These are phyloP conservation scores for Barbatosphaeria neglecta DNA, from an alignment of 495 filamentous ascomycete genomes.

Conservation along the genomic window DNA sequence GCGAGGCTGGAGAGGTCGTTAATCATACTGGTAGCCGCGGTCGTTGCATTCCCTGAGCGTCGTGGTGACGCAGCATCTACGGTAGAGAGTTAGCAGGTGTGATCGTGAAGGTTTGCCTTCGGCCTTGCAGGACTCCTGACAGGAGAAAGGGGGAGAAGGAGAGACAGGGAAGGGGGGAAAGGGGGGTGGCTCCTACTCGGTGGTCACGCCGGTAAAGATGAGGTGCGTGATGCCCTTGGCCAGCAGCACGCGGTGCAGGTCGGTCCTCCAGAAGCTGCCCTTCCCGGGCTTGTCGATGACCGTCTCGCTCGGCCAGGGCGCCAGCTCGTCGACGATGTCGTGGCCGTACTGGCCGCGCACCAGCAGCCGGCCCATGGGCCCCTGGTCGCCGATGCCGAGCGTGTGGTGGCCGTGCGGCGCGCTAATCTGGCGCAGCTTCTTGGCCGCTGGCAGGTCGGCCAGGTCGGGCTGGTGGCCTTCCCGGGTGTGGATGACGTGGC, in stretches of 20 bases:
- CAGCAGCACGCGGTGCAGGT: constrained; percentile 48
- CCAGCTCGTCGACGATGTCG: constrained; percentile 49
- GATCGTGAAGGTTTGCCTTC: too few relatives aligned
- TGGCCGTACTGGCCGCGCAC: constrained; percentile 53
- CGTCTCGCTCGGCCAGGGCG: constrained; percentile 44
- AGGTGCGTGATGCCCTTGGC: constrained; percentile 55
- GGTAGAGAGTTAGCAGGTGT: constrained; percentile 39
- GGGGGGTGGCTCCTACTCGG: constrained; percentile 15
- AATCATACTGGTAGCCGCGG: constrained; percentile 64
- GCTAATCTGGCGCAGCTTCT: constrained; percentile 32
- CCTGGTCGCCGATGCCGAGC: constrained; percentile 42
- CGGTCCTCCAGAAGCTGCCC: constrained; percentile 54
- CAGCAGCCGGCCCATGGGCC: constrained; percentile 47
- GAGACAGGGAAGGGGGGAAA: too few relatives aligned
- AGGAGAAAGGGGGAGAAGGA: too few relatives aligned
- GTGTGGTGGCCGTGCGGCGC: constrained; percentile 29
- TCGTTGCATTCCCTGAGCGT: constrained; percentile 64
- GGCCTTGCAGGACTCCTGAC: too few relatives aligned
- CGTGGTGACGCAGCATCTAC: constrained; percentile 48
- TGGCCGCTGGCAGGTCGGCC: constrained; percentile 39
- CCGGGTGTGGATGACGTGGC: constrained; percentile 59
- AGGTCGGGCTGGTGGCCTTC: constrained; percentile 42
- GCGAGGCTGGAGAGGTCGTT: too few relatives aligned
- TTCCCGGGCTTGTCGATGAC: constrained; percentile 60
- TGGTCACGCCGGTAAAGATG: constrained; percentile 46